phyloP scores from a whole-genome alignment of 2,329 filamentous ascomycete genomes.

The Xylaria sp. region DNA sequence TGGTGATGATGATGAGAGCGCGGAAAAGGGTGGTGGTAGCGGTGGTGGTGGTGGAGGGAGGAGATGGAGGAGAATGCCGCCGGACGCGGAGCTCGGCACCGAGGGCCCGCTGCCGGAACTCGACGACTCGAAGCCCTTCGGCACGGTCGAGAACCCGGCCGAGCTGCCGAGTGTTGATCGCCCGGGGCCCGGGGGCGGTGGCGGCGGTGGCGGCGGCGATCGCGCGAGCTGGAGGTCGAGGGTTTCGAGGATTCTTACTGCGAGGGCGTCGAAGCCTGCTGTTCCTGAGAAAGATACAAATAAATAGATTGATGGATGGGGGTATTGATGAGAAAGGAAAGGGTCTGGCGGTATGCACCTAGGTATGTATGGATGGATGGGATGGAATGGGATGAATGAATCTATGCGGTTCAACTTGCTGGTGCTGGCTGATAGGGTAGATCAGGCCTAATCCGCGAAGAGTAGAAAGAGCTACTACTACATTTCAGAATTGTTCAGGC shows the following conservation, averaged over 20 bases:
- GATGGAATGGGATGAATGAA: background rate
- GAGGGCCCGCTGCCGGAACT: conserved; percentile 45
- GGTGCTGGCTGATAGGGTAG: conserved; percentile 5
- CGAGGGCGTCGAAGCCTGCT: background rate
- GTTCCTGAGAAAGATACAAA: background rate
- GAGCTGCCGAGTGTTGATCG: conserved; percentile 39
- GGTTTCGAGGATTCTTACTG: conserved; percentile 34
- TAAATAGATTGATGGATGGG: background rate
- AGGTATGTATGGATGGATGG: background rate
- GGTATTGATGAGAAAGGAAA: background rate
- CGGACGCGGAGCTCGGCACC: conserved; percentile 45
- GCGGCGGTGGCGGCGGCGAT: no score
- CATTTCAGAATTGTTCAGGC: background rate
- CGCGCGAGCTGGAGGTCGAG: conserved; percentile 44
- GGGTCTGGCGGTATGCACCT: background rate
- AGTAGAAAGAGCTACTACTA: background rate
- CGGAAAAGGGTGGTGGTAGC: background rate
- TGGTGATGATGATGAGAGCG: no score
- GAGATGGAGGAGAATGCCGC: conserved; percentile 23
- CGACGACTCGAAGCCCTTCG: conserved; percentile 35
- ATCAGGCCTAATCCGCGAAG: background rate
- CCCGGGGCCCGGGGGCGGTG: no score
- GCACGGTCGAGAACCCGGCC: conserved; percentile 46
- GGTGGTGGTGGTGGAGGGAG: background rate
- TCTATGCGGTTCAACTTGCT: background rate